These are phyloP conservation scores for Hamigera avellanea DNA, from an alignment of 495 filamentous ascomycete genomes.

Conservation along the genomic window DNA sequence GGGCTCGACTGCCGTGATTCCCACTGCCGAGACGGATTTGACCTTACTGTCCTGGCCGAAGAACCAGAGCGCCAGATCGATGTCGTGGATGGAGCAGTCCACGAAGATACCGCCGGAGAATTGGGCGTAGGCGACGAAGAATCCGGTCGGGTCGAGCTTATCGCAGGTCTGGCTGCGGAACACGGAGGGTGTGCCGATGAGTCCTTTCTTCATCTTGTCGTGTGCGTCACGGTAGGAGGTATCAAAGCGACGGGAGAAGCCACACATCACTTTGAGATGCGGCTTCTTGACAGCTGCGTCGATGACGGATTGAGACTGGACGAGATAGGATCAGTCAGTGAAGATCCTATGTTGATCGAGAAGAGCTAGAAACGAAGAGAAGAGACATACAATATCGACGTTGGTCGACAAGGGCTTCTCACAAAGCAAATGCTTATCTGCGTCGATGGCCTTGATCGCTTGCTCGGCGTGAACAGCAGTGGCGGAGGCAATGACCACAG, in stretches of 20 bases:
- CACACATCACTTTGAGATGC: constrained; percentile 47
- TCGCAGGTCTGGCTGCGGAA: constrained; percentile 49
- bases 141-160: constrained; percentile 41
- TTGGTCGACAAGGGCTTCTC: constrained; percentile 44
- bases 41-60: constrained; percentile 36
- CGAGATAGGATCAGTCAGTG: too few relatives aligned
- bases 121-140: constrained; percentile 47
- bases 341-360: too few relatives aligned
- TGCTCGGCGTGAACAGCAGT: constrained; percentile 40
- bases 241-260: constrained; percentile 48
- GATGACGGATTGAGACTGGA: constrained; percentile 39
- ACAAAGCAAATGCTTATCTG: constrained; percentile 42
- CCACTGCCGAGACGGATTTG: constrained; percentile 39
- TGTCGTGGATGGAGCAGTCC: constrained; percentile 47
- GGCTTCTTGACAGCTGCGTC: constrained; percentile 36
- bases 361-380: too few relatives aligned
- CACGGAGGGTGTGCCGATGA: constrained; percentile 39
- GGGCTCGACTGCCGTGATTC: constrained; percentile 50
- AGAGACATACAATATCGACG: constrained; percentile 37
- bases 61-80: constrained; percentile 48
- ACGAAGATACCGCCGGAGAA: constrained; percentile 60
- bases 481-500: constrained; percentile 39
- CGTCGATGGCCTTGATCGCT: constrained; percentile 42
- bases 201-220: constrained; percentile 30
- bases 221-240: constrained; percentile 41